Evolutionary conservation across 2,329 filamentous ascomycete genomes (phyloP).

Genomic region (Periglandula ipomoeae): DNA sequence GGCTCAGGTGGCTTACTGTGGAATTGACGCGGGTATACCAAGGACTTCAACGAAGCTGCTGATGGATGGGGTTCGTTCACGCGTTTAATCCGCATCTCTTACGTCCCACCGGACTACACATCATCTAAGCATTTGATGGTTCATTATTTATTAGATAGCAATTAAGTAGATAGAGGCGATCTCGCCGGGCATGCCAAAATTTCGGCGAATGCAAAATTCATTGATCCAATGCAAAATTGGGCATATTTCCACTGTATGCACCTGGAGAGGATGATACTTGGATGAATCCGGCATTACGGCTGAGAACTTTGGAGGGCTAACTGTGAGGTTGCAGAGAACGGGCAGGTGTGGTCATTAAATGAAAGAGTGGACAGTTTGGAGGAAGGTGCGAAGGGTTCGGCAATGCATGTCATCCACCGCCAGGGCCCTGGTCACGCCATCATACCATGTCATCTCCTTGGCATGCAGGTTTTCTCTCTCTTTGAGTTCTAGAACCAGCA

Average conservation of each 20-base stretch:
- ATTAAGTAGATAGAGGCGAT: conserved; percentile 6
- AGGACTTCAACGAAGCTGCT: neutral
- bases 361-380: neutral
- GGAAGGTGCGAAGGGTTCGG: neutral
- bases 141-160: conserved; percentile 6
- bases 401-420: neutral
- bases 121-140: conserved; percentile 2
- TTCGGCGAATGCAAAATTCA: neutral
- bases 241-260: neutral
- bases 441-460: neutral
- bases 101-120: conserved; percentile 1
- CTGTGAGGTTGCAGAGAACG: neutral
- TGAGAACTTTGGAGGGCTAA: no score
- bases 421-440: neutral
- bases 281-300: no score
- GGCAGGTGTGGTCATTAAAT: neutral
- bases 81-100: neutral
- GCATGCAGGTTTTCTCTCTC: no score
- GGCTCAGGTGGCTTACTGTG: conserved; percentile 1
- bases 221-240: neutral
- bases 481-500: no score
- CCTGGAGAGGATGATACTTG: no score
- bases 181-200: neutral
- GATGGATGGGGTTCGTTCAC: conserved; percentile 2
- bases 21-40: conserved; percentile 5